A percentile compares a stretch with the other conserved stretches of the same genome.
These are phyloP conservation scores for Mortierella sp. DNA, from an alignment of 371 early-diverging fungal species.

Conservation along the genomic window DNA sequence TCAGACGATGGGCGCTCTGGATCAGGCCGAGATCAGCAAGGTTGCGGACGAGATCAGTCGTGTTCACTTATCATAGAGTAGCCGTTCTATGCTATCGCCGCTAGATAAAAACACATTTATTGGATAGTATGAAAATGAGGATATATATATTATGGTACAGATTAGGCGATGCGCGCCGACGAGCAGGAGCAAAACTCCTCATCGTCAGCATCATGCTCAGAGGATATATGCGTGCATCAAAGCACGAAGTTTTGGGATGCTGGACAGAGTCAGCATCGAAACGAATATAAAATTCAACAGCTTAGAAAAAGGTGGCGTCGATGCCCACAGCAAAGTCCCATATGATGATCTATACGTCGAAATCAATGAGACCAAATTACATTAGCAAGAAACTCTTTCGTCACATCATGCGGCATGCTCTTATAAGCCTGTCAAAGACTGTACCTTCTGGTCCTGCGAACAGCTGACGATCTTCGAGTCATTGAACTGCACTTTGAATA, in stretches of 20 bases:
- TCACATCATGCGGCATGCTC: neutral
- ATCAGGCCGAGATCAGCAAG: conserved; percentile 3
- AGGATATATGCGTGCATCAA: too few relatives aligned
- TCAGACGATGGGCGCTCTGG: conserved; percentile 6
- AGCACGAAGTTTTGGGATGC: too few relatives aligned
- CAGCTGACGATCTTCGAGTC: conserved; percentile 83
- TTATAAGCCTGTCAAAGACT: neutral
- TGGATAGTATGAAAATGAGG: too few relatives aligned
- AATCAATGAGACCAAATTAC: too few relatives aligned
- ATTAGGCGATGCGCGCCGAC: too few relatives aligned
- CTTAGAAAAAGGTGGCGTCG: conserved; percentile 60
- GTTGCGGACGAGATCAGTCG: conserved; percentile 13
- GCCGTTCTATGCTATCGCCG: too few relatives aligned
- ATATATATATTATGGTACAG: too few relatives aligned
- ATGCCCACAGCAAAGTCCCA: conserved; percentile 83
- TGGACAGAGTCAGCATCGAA: too few relatives aligned
- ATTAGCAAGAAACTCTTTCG: too few relatives aligned
- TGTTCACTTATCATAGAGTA: conserved; percentile 11
- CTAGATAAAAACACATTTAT: neutral
- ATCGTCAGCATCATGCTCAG: too few relatives aligned
- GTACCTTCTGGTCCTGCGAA: conserved; percentile 76
- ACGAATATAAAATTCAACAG: neutral
- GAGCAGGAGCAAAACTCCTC: too few relatives aligned
- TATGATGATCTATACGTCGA: conserved; percentile 64
- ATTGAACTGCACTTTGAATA: conserved; percentile 90